phyloP scores from a whole-genome alignment of 2,329 filamentous ascomycete genomes.

The Fusarium sp. region DNA sequence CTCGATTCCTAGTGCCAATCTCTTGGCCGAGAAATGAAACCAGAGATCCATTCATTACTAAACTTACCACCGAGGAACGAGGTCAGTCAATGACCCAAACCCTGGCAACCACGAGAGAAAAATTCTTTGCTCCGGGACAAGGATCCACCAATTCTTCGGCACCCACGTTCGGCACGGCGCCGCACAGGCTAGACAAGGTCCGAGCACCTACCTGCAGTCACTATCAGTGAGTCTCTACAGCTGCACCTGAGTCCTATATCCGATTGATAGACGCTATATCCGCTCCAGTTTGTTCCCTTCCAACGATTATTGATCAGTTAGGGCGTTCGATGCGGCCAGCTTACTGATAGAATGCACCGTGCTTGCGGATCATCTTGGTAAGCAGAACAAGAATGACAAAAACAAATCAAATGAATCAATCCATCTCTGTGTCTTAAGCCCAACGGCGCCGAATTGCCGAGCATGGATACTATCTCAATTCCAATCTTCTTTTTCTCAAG shows the following conservation, averaged over 20 bases:
- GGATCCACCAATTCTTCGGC: conserved; percentile 34
- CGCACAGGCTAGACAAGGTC: conserved; percentile 8
- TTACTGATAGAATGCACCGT: not conserved
- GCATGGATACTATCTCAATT: conserved; percentile 4
- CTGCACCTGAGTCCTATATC: conserved; percentile 22
- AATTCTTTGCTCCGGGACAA: conserved; percentile 22
- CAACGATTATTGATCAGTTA: not conserved
- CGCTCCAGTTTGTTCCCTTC: not conserved
- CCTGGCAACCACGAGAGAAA: conserved; percentile 23
- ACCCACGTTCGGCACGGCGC: conserved; percentile 40
- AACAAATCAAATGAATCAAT: not conserved
- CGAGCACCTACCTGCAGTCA: conserved; percentile 1
- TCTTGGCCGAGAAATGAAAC: conserved; percentile 16
- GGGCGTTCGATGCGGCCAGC: not conserved
- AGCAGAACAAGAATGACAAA: not conserved
- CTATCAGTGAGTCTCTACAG: not conserved
- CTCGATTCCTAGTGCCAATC: conserved; percentile 10
- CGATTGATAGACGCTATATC: conserved; percentile 30
- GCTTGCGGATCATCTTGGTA: conserved; percentile 22
- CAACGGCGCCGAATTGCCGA: conserved; percentile 31
- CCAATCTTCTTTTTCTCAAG: conserved; percentile 3
- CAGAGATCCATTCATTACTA: conserved; percentile 29
- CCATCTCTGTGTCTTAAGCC: conserved; percentile 4
- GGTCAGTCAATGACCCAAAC: conserved; percentile 19
- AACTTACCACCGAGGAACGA: conserved; percentile 6